Evolutionary conservation across 495 filamentous ascomycete species (phyloP), one percentile per base, ranked within the genome.

Genomic region (Penicillium lagena): DNA sequence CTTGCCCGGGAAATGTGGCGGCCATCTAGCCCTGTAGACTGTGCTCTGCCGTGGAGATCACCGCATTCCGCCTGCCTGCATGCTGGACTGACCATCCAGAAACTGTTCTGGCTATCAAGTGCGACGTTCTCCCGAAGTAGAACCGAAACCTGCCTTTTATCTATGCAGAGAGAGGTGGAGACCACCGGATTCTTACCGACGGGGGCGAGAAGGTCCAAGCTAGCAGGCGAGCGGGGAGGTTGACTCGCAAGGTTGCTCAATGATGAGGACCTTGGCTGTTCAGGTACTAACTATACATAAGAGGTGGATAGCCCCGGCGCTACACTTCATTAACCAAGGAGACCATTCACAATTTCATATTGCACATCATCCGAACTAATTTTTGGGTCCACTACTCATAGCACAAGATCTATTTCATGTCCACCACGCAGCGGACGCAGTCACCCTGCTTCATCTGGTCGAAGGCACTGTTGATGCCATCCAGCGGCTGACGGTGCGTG

Each of bases 361-460:
- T 56, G 49, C 51, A 50, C 52, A 53, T 34, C 15, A 22, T 22
- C 22, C 3, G 22, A 22, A 22, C 22, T 22, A 22, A 22, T 6
- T 50, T 60, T 60, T 57, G 47, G 13, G 45, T 39, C 38, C 12
- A n/a, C 7, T 12, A 31, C 32, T 34, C 9, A 12, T 2, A 37
- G 12, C n/a, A 40, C 37, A 39, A 27, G n/a, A 35, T 48, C 35
- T 61, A 61, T 53, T 62, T 62, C 60, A 67, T 69, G 42, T 77
- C 67, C 28, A 78, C 72, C 7, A 86, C 94, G 49, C 87, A 95
- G 37, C 93, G 84, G 52, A 98, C 91, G 66, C 93, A 98, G 63
- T 97, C 89, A 33, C 93, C 93, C 42, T 79, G 72, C 78, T 95
- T 95, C 93, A 98, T 98, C 66, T 84, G 78, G 39, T 87, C 78